Evolutionary conservation across 1,139 yeast species (phyloP), one percentile per base, ranked within the genome.

Genomic region (Kurtzmaniella quercitrusa): DNA sequence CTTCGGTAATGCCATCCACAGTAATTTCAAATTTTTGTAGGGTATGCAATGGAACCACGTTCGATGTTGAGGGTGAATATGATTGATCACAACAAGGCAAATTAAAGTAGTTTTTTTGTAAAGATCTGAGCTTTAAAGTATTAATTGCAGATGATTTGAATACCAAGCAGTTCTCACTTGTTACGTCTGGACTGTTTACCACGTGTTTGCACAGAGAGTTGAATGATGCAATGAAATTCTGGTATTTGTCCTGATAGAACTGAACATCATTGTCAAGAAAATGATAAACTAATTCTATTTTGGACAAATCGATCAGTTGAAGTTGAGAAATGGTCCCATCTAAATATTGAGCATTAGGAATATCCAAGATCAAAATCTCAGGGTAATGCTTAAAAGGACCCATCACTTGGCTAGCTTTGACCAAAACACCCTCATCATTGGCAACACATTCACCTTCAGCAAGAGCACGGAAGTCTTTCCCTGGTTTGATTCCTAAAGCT

Each of bases 351-450:
- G 48, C 44, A 21, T 70, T 65, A 0, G 98, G 96, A 26, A 91
- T 77, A 57, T 93, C 97, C 11, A 93, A 55, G 3, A 93, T 69
- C 38, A 89, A 60, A 14, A 86, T 66, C 34, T 84, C 78, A 2
- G 80, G 73, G 45, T 84, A 85, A 0, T 60, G 51, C 43, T 82
- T 76, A 3, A 81, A 67, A 3, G 80, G 78, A 1, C 78, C 91
- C 47, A 91, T 53, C 1, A 93, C 97, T 55, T 88, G 85, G 1
- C 78, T 77, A 0, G 98, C 88, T 1, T 61, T 55, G 0, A 93
- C 70, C 0, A 69, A 56, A 0, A 69, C 72, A 0, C 95, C 96
- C 42, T 78, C 66, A 1, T 72, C 79, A 38, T 84, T 68, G 0
- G 72, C 61, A 1, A 93, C 81, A 0, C 79, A 46, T 28, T 73